Percentiles rank a stretch among this genome's conserved stretches.
These are phyloP conservation scores for Aspergillus carbonarius DNA, from an alignment of 2,329 filamentous ascomycete genomes.

Conservation along the genomic window DNA sequence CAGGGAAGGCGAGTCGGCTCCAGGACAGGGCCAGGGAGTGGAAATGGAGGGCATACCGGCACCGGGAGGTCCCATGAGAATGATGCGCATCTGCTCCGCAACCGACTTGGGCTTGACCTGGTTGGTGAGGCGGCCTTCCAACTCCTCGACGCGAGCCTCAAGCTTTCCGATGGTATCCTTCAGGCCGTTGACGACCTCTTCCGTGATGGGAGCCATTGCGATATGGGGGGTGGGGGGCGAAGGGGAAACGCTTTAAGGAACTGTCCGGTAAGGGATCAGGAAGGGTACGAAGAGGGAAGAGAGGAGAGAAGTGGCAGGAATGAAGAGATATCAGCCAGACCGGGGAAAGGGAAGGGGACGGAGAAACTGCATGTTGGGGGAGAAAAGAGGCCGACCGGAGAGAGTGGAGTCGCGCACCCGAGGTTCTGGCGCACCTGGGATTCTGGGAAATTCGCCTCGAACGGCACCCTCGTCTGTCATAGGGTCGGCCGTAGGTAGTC, in stretches of 20 bases:
- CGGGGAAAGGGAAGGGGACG: constrained; percentile 31
- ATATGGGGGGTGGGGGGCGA: constrained; percentile 25
- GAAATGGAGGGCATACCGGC: constrained; percentile 64
- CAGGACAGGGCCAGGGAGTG: neutral
- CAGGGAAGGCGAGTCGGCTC: neutral
- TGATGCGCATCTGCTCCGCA: constrained; percentile 79
- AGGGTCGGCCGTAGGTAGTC: neutral
- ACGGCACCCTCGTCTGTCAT: neutral
- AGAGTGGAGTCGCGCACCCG: constrained; percentile 25
- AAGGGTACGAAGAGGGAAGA: constrained; percentile 15
- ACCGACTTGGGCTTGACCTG: constrained; percentile 51
- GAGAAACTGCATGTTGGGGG: constrained; percentile 20
- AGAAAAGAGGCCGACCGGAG: constrained; percentile 19
- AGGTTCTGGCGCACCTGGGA: constrained; percentile 30
- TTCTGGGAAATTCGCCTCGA: constrained; percentile 15
- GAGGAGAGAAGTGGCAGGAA: constrained; percentile 17
- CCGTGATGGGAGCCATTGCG: constrained; percentile 83
- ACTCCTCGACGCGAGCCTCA: constrained; percentile 79
- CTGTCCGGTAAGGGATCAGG: constrained; percentile 18
- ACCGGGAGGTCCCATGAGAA: constrained; percentile 94
- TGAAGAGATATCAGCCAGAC: constrained; percentile 19
- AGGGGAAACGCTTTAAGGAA: constrained; percentile 10
- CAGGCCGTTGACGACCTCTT: constrained; percentile 75
- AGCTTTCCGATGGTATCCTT: constrained; percentile 81
- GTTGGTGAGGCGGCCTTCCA: constrained; percentile 69